phyloP scores from a whole-genome alignment of 2,329 filamentous ascomycete species.

The Aureobasidium namibiae region DNA sequence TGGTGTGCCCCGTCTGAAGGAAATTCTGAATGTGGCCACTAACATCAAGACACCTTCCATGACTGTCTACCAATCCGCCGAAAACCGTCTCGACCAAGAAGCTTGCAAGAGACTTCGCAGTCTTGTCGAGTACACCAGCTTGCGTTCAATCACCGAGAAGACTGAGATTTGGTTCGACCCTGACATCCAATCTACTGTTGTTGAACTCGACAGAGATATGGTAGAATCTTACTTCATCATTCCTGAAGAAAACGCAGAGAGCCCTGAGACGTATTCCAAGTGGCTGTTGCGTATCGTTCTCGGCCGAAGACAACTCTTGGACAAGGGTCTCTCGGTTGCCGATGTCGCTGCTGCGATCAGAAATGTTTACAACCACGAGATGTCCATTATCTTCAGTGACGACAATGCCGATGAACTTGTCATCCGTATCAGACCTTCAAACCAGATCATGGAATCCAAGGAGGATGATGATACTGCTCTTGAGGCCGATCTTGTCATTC shows the following conservation, averaged over 20 bases:
- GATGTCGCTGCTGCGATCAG: constrained; percentile 88
- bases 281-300: constrained; percentile 93
- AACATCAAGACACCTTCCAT: constrained; percentile 99
- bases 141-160: constrained; percentile 81
- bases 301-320: constrained; percentile 87
- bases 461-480: constrained; percentile 66
- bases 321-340: constrained; percentile 85
- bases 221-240: constrained; percentile 96
- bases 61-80: constrained; percentile 72
- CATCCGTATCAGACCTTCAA: constrained; percentile 64
- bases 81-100: constrained; percentile 59
- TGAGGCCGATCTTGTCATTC: constrained; percentile 85
- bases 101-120: constrained; percentile 79
- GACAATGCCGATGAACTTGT: constrained; percentile 95
- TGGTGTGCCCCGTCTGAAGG: constrained; percentile 97
- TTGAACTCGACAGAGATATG: constrained; percentile 83
- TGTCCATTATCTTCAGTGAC: constrained; percentile 93
- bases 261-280: constrained; percentile 64
- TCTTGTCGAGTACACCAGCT: constrained; percentile 85
- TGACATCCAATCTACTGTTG: constrained; percentile 74
- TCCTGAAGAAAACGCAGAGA: constrained; percentile 67
- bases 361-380: constrained; percentile 72
- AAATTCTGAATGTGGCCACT: constrained; percentile 95
- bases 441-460: constrained; percentile 50
- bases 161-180: constrained; percentile 98